Evolutionary conservation across 1,284 basidiomycete genomes (phyloP).

Genomic region (Ceratobasidium sp.): DNA sequence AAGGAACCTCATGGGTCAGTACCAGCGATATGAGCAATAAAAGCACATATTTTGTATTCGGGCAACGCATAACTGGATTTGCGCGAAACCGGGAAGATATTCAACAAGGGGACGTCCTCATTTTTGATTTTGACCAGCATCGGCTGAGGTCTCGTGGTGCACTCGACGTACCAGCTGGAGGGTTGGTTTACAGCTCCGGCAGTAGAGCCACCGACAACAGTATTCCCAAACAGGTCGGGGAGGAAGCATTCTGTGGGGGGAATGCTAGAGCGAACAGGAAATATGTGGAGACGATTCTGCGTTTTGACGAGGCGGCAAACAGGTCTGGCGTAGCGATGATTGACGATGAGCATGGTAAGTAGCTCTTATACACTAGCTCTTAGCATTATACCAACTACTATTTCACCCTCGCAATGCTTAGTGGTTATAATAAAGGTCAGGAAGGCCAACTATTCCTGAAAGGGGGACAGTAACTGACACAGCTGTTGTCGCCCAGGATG

Average conservation of each 20-base stretch:
- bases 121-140: constrained; percentile 23
- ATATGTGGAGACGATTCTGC: not conserved
- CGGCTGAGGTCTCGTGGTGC: not conserved
- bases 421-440: too few species aligned
- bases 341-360: constrained; percentile 38
- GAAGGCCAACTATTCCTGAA: too few species aligned
- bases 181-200: not conserved
- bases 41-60: constrained; percentile 29
- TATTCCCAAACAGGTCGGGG: not conserved
- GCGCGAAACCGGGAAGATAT: not conserved
- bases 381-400: not conserved
- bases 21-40: constrained; percentile 1
- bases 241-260: not conserved
- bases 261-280: not conserved
- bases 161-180: too few species aligned
- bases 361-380: not conserved
- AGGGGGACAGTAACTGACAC: too few species aligned
- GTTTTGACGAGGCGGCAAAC: not conserved
- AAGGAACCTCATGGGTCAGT: constrained; percentile 17
- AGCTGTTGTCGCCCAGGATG: too few species aligned
- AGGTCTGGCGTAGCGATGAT: constrained; percentile 19
- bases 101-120: not conserved
- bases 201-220: not conserved
- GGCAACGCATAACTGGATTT: constrained; percentile 26
- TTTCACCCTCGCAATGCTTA: too few species aligned